A percentile compares a stretch with the other conserved stretches of the same genome.
These are phyloP conservation scores for Saitoella complicata DNA, from an alignment of 805 yeast species.

Conservation along the genomic window DNA sequence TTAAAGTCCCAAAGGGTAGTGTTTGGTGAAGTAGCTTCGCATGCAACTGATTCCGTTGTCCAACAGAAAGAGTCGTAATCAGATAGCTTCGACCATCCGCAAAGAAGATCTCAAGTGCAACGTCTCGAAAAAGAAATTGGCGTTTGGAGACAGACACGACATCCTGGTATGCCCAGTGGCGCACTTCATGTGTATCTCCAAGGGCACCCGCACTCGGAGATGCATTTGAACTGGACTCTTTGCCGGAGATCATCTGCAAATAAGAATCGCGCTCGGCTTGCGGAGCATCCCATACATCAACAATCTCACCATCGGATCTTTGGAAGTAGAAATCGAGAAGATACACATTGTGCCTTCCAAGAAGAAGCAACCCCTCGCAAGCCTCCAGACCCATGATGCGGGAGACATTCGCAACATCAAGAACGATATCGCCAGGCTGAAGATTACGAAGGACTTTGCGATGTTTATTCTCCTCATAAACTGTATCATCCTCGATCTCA, in stretches of 20 bases:
- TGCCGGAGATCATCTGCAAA: conserved; percentile 42
- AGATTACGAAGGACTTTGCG: conserved; percentile 57
- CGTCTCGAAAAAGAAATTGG: conserved; percentile 62
- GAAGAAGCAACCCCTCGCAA: conserved; percentile 54
- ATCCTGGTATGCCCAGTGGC: conserved; percentile 40
- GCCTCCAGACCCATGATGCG: conserved; percentile 64
- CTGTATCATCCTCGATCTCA: conserved; percentile 14
- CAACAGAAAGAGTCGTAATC: conserved; percentile 42
- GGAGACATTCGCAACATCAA: conserved; percentile 59
- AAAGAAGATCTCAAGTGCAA: conserved; percentile 65
- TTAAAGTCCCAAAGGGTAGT: neutral
- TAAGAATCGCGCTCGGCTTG: conserved; percentile 47
- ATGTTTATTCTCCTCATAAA: conserved; percentile 40
- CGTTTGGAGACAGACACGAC: conserved; percentile 54
- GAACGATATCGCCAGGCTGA: conserved; percentile 52
- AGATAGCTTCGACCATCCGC: conserved; percentile 55
- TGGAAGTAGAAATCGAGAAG: conserved; percentile 55
- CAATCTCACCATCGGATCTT: conserved; percentile 34
- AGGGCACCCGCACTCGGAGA: neutral
- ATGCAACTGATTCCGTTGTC: conserved; percentile 41
- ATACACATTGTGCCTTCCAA: conserved; percentile 51
- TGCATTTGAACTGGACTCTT: conserved; percentile 18
- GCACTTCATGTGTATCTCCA: conserved; percentile 8
- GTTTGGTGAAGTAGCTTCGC: conserved; percentile 27
- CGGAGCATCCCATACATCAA: conserved; percentile 55